Evolutionary conservation across 1,139 yeast species (phyloP).

Genomic region (Arxiozyma bovina): DNA sequence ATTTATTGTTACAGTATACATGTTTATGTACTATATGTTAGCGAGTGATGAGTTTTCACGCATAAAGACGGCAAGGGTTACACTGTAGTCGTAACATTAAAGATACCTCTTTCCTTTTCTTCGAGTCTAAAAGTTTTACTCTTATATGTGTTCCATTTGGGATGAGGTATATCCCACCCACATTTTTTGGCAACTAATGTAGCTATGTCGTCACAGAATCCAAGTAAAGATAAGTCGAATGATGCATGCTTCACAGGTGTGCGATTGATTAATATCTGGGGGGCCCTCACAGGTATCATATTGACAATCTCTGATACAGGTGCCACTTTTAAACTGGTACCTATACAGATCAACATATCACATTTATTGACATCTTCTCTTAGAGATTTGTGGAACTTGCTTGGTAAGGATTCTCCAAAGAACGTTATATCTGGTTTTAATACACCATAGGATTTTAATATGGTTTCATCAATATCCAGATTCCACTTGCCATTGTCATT

Average conservation of each 20-base stretch:
- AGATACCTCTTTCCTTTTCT: conserved; percentile 26
- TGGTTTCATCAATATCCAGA: conserved; percentile 1
- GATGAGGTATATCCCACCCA: conserved; percentile 63
- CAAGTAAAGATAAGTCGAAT: conserved; percentile 74
- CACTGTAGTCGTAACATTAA: conserved; percentile 5
- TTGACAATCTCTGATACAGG: conserved; percentile 92
- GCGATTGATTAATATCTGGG: conserved; percentile 75
- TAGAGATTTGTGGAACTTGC: conserved; percentile 56
- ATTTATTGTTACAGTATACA: no score
- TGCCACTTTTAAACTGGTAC: conserved; percentile 89
- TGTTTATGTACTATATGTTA: no score
- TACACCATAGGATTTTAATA: conserved; percentile 54
- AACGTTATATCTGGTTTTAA: conserved; percentile 94
- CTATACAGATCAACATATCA: conserved; percentile 78
- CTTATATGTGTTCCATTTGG: conserved; percentile 29
- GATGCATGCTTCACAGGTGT: conserved; percentile 69
- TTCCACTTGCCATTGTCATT: conserved; percentile 13
- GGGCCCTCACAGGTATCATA: conserved; percentile 56
- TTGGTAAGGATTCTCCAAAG: conserved; percentile 82
- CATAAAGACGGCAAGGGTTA: not conserved
- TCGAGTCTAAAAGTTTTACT: conserved; percentile 15
- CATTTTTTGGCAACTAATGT: conserved; percentile 51
- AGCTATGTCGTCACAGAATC: conserved; percentile 84
- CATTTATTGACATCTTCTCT: conserved; percentile 53
- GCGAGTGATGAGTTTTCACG: not conserved